Evolutionary conservation across 768 basidiomycete species (phyloP), one percentile per base, ranked within the genome.

Genomic region (Collybia sordida): DNA sequence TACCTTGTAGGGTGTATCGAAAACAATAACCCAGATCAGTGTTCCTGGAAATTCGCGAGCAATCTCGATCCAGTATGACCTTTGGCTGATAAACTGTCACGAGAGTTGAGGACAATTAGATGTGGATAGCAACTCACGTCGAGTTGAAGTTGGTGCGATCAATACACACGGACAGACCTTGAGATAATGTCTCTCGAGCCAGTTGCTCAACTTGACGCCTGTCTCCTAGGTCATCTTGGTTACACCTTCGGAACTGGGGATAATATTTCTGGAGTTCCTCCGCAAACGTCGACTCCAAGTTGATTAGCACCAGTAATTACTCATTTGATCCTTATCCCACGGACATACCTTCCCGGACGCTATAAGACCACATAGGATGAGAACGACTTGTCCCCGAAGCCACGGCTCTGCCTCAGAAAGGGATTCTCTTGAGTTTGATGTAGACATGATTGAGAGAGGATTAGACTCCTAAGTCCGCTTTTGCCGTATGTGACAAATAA

Each of bases 141-240:
- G 74, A 72, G 62, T 90, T 80, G 55, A 90, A 78, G 68, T 92
- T 91, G 21, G 87, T 87, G 52, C 90, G 78, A 61, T 91, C 90
- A 38, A 91, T 79, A 63, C 86, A 88, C 14, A 85, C 85, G n/a
- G 86, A 91, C 42, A 71, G 64, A n/a, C 87, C 86, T 54, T 75
- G 64, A 40, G 59, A 54, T 45, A 91, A 73, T 6, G 75, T 72
- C 19, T 68, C 55, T 50, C 81, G 67, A 4, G 81, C 85, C 31
- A 83, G 65, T 7, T 68, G 62, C 62, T 91, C 90, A 0, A 91
- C 90, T n/a, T 58, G 65, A 11, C 74, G 75, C 56, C 90, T 76
- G 58, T 74, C 72, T 15, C 88, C 90, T 37, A 93, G 74, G 47
- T 90, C 85, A 59, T 93, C 90, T 65, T 92, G 89, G 69, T 83